Percentiles rank a stretch among this genome's conserved stretches.
Evolutionary conservation across 768 basidiomycete species (phyloP).

Genomic region (Suillus sp.): DNA sequence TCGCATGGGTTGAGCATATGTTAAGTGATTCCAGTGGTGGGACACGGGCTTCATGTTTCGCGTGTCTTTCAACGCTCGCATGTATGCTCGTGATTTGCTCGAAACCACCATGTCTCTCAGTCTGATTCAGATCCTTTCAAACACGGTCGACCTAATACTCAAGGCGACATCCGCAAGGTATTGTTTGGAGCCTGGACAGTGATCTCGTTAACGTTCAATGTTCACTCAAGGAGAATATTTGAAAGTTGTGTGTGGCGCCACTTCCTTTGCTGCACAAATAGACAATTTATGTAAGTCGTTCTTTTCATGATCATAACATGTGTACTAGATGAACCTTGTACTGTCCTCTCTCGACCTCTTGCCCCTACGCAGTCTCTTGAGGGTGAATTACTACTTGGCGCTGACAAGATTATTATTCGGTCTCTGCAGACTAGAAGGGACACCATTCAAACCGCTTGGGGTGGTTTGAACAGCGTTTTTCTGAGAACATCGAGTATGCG

Average conservation of each 20-base stretch:
- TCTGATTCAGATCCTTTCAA: no score
- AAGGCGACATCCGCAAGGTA: background rate
- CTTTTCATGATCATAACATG: background rate
- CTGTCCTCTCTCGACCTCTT: slow-evolving; percentile 35
- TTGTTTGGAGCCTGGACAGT: no score
- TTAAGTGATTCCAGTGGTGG: no score
- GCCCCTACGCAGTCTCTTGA: slow-evolving; percentile 37
- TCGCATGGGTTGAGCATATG: no score
- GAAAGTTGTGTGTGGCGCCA: background rate
- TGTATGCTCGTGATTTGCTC: no score
- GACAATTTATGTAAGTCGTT: no score
- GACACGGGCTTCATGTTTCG: no score
- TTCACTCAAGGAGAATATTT: no score
- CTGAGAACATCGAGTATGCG: slow-evolving; percentile 17
- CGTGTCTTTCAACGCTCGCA: no score
- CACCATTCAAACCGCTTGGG: slow-evolving; percentile 39
- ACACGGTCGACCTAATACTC: background rate
- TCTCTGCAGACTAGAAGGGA: slow-evolving; percentile 35
- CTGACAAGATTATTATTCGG: slow-evolving; percentile 41
- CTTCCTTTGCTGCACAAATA: background rate
- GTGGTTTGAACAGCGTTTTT: slow-evolving; percentile 42
- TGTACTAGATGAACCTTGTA: slow-evolving; percentile 23
- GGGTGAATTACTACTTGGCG: slow-evolving; percentile 35
- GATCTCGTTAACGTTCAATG: no score
- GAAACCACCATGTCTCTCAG: no score